Base-by-base conservation (phyloP, 495 filamentous ascomycete genomes). In the Hyaloscypha hepaticicola region DNA sequence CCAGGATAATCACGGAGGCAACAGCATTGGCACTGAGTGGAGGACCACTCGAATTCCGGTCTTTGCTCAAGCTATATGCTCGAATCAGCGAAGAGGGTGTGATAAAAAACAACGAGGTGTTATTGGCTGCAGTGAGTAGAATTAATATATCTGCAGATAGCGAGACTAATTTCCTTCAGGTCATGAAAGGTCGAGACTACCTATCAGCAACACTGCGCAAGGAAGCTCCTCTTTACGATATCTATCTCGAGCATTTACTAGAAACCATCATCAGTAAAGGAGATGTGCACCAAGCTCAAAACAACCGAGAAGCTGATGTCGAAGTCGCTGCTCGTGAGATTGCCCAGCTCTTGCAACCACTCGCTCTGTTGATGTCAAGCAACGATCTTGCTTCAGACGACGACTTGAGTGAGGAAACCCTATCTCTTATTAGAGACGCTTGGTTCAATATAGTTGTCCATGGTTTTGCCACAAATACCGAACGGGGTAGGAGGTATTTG, bases 391-490 rank as follows among this genome's bases (percentile, higher is more conserved):
- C 75, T 19, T 74, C 79, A 21, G 85, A 89, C 66, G 86, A 91
- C 41, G 71, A 56, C 4, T 57, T 75, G 25, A 66, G 73, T 53
- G 83, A 86, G 59, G 83, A 91, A 48, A 82, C 83, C 24, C 77
- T 84, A 58, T 81, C 85, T 22, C 78, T 96, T 53, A 85, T 95
- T 66, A 88, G 93, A 38, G 92, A 98, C 79, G 91, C 91, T 16
- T 99, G 95, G 95, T 97, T 96, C 75, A 99, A 99, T 72, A 90
- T 97, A 58, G 89, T 91, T 29, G 88, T 97, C 8, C 94, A 98
- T 74, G 93, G 93, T 33, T 96, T 97, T 72, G 86, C 83, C n/a
- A 80, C 87, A 19, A 83, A 80, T 21, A 91, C 91, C 0, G 80
- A 82, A 24, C 81, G 88, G 63, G 88, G 86, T 34, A 87, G 86